Evolutionary conservation across 257 asterid genomes (phyloP).

Genomic region (Capsicum pubescens): DNA sequence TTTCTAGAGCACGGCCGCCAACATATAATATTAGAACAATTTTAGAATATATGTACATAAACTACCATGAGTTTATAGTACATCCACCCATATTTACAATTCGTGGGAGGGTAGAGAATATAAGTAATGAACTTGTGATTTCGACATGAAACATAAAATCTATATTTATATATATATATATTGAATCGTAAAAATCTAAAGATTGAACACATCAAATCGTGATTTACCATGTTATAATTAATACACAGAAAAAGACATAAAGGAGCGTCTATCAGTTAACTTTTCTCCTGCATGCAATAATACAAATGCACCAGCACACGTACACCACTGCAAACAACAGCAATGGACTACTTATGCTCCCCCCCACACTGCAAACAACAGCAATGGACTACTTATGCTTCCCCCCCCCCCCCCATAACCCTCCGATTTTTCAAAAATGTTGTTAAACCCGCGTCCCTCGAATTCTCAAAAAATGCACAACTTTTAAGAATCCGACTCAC

Average conservation of each 20-base stretch:
- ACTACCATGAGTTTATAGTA: no score
- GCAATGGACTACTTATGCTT: conserved; percentile 25
- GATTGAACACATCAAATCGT: neutral
- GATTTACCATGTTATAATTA: neutral
- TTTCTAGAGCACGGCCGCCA: no score
- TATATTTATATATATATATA: neutral
- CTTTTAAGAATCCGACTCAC: neutral
- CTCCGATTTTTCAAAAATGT: neutral
- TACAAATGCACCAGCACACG: conserved; percentile 5
- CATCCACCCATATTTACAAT: no score
- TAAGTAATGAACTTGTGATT: neutral
- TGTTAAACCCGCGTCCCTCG: neutral
- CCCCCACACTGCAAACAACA: conserved; percentile 24
- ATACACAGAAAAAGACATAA: neutral
- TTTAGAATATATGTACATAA: no score
- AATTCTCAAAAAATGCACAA: no score
- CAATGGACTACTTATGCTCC: conserved; percentile 23
- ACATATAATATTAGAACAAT: no score
- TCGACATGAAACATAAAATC: neutral
- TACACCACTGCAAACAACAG: conserved; percentile 20
- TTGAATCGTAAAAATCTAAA: neutral
- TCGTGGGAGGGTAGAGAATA: neutral
- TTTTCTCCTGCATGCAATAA: conserved; percentile 47
- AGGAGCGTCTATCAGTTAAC: neutral
- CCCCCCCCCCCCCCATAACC: no score